Conservation (phyloP, 306 rosid genomes). For the Boehmeria nivea region DNA sequence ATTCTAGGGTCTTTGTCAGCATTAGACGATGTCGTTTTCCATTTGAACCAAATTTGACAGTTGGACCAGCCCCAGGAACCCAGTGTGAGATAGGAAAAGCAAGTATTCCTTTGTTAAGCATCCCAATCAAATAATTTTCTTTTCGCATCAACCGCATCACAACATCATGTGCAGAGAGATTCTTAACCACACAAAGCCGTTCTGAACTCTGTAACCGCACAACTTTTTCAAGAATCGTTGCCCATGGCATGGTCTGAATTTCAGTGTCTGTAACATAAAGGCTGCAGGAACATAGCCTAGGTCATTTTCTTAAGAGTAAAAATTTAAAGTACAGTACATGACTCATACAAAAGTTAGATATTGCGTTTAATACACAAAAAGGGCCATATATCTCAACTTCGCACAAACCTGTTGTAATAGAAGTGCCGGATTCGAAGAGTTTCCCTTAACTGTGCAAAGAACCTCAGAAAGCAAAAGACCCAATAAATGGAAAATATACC, state of each 20-base stretch:
- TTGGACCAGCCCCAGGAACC: constrained; percentile 90
- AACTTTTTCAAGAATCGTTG: constrained; percentile 75
- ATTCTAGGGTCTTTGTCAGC: constrained; percentile 84
- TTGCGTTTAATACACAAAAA: too few relatives aligned
- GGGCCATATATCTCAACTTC: constrained; percentile 3
- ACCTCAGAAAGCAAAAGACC: constrained; percentile 87
- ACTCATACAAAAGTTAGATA: constrained; percentile 4
- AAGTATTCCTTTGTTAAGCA: constrained; percentile 91
- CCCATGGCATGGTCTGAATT: constrained; percentile 96
- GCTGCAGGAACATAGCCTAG: constrained; percentile 42
- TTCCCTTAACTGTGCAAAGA: constrained; percentile 75
- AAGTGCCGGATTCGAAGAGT: constrained; percentile 68
- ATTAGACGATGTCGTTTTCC: constrained; percentile 51
- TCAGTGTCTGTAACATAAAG: constrained; percentile 76
- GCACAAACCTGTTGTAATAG: constrained; percentile 61
- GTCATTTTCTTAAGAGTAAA: constrained; percentile 12
- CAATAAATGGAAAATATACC: constrained; percentile 81
- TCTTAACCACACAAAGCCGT: constrained; percentile 77
- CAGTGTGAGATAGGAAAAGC: constrained; percentile 85
- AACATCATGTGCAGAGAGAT: constrained; percentile 88
- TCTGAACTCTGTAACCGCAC: constrained; percentile 61
- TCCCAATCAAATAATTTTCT: constrained; percentile 91
- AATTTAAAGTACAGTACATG: neutral
- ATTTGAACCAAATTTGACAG: constrained; percentile 40
- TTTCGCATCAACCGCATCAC: constrained; percentile 96